Evolutionary conservation across 2,329 filamentous ascomycete species (phyloP), one percentile per base, ranked within the genome.

Genomic region (Aspergillus floridensis): DNA sequence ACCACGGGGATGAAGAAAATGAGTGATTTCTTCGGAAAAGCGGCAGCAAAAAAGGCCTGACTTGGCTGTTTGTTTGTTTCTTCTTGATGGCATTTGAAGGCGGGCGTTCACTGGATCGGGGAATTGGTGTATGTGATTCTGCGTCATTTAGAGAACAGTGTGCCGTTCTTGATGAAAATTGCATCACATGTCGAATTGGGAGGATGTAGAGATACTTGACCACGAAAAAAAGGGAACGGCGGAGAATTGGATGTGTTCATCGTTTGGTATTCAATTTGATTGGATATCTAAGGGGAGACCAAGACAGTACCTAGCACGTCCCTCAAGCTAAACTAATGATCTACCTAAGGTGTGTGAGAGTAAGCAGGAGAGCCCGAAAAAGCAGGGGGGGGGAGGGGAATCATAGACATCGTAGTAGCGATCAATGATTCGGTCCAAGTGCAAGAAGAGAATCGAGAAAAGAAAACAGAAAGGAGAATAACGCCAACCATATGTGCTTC

Each of bases 1-100:
- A 93, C 89, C 0, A 86, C 79, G 22, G 95, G 95, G 1, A 99
- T 99, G 95, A 95, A 90, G 83, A 99, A 98, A 81, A 85, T 99
- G 84, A 96, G 91, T 72, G 85, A 88, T 62, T 99, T 99, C 78
- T 99, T 99, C 75, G 86, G 86, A 61, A 96, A 93, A 78, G 71
- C 74, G 29, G 66, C 73, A 29, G 49, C 66, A 11, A 72, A 73
- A 61, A 75, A 75, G 56, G 59, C 71, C 38, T 75, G 69, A 50
- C 14, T 26, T 32, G 12, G n/a, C 22, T 35, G 32, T 16, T 6
- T 16, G 12, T 12, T 35, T 1, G 14, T 35, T 12, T 35, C 14
- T 16, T 29, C 26, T 29, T 29, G 26, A 29, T 29, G 32, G 32
- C 12, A 35, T 35, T 16, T 35, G 12, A 5, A 6, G 26, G 26